Evolutionary conservation across 495 filamentous ascomycete genomes (phyloP), one percentile per base, ranked within the genome.

Genomic region (Pseudoneurospora amorphoporcata): DNA sequence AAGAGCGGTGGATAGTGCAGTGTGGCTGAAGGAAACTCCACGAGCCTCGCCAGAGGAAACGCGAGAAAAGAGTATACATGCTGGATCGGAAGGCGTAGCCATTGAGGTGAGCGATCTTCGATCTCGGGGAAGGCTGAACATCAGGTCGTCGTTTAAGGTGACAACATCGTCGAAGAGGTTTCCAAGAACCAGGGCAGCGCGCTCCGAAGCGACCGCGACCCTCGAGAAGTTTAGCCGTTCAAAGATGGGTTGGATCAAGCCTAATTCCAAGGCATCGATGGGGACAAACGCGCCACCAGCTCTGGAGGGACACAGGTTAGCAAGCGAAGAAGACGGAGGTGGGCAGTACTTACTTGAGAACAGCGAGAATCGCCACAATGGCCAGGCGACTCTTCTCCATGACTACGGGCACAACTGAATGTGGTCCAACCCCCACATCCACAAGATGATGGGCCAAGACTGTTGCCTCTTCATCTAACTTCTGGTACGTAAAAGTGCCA

Each of bases 311-410:
- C 61, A 43, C 14, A 39, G 39, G n/a, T 4, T 3, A 10, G 69
- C 17, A 42, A 8, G 39, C 40, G 17, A 23, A 72, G 35, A 5
- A 9, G 23, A n/a, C 19, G 47, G 23, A 7, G 23, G 19, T 58
- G 19, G 19, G 3, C 4, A 19, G 1, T 29, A 79, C 82, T 73
- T 79, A 84, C 82, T 84, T 82, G 9, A 86, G 73, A 12, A 86
- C 81, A 10, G 83, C 81, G 23, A 86, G 71, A 82, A 86, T 85
- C 29, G 83, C 82, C 38, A 86, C 80, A 12, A 83, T 77, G 14
- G 84, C 81, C 70, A 84, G 82, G 45, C 80, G 77, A 69, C 80
- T 79, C 76, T 85, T 86, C 45, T 84, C 79, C 71, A 86, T 78
- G 3, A 84, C 80, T 39, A 86, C 82, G 1, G 84, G 84, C 4